Conservation (phyloP, 306 rosid genomes). For the Lagenaria siceraria region DNA sequence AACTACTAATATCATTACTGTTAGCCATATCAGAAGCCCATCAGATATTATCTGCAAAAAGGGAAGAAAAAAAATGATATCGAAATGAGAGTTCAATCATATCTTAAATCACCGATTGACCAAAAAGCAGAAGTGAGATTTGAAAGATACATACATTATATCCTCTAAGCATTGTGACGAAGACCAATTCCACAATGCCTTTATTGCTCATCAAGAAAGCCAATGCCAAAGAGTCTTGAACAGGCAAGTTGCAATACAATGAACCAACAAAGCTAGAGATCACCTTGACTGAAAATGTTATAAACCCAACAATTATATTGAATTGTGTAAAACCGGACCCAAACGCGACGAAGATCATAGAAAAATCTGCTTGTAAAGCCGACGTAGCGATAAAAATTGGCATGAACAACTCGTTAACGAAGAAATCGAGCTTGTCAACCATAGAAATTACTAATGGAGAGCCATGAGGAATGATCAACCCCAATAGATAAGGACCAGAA, state of each 20-base stretch:
- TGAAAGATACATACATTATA: background rate
- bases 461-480: slow-evolving; percentile 51
- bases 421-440: slow-evolving; percentile 25
- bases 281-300: slow-evolving; percentile 13
- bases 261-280: slow-evolving; percentile 7
- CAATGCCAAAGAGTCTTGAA: slow-evolving; percentile 29
- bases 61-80: background rate
- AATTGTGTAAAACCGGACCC: accelerated
- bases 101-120: too few relatives aligned
- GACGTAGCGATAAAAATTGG: slow-evolving; percentile 35
- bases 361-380: slow-evolving; percentile 29
- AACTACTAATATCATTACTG: slow-evolving; percentile 7
- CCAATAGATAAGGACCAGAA: slow-evolving; percentile 41
- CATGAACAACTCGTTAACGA: slow-evolving; percentile 19
- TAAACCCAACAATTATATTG: background rate
- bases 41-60: slow-evolving; percentile 17
- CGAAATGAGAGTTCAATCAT: background rate
- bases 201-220: slow-evolving; percentile 39
- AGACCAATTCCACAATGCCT: slow-evolving; percentile 33
- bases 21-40: background rate
- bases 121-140: too few relatives aligned
- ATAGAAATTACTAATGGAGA: slow-evolving; percentile 50
- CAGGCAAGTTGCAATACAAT: slow-evolving; percentile 21
- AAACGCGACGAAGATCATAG: background rate
- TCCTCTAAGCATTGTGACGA: slow-evolving; percentile 5